Base-by-base conservation (phyloP, 1,284 basidiomycete genomes). In the Coniferiporia weirii region DNA sequence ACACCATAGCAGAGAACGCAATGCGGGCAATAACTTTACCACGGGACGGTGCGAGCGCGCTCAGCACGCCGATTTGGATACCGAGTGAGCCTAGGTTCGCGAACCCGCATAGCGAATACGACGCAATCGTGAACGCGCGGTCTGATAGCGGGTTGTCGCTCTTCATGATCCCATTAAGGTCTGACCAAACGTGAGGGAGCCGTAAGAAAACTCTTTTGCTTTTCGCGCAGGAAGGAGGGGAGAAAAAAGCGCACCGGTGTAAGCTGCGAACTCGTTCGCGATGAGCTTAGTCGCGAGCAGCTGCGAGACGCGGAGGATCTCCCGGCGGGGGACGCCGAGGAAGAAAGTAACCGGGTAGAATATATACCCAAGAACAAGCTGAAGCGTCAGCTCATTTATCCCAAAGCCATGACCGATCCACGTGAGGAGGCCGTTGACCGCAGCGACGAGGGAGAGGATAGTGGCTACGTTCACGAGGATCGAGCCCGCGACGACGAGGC, bases 321-420 rank as follows among this genome's bases (percentile, higher is more conserved):
- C 89, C 27, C 66, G 59, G 43, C 82, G 82, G 0, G 90, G 90
- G 3, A 90, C 88, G 64, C 87, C 85, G 73, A 95, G 78, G 75
- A 95, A 83, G 79, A 94, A 94, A 3, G 87, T 82, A 64, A 96
- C 67, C 36, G 93, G 93, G 73, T 94, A 96, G 75, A 92, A 88
- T 66, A 95, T 70, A 75, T 96, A 93, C 49, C 91, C 86, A 63
- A 95, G 75, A 67, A 95, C 81, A 63, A 95, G 82, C 71, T 95
- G 84, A 34, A 96, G 78, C 2, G 92, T 95, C 56, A 96, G 83
- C 0, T 80, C 76, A 68, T 89, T 78, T 67, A 96, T 89, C 50
- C 90, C 89, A 71, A 94, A 93, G 61, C 90, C 92, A 64, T 79
- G 81, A 53, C 93, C 94, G 70, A 95, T 83, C 89, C 91, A 96